Evolutionary conservation across 2,329 filamentous ascomycete genomes (phyloP), one percentile per base, ranked within the genome.

Genomic region (Alternaria gaisen): DNA sequence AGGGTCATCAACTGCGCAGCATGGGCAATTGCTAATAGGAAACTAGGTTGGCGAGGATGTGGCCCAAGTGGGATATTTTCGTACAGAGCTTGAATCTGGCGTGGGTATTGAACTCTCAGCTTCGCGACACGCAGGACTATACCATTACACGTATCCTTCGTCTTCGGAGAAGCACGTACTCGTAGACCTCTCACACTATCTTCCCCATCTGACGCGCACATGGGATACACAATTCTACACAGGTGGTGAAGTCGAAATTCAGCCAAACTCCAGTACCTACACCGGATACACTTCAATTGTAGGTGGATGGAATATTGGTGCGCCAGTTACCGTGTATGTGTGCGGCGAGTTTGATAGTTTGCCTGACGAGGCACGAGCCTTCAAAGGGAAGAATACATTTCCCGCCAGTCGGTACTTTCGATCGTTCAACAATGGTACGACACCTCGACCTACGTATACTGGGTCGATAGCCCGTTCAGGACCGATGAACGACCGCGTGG

Each of bases 121-220:
- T 5, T 73, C 74, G 10, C 67, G 76, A n/a, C 77, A 80, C 56
- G 74, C 78, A 36, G 79, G 77, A 6, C 51, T 80, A 2, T 63
- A 79, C 20, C 74, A 73, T 41, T 80, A 81, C 60, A 76, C 70
- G 0, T 80, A 72, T 32, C 81, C 83, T 0, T 55, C 66, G 24
- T 40, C 58, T n/a, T 61, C 77, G 3, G 77, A 79, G 5, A 79
- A 77, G 12, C 80, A 83, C 30, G 67, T 85, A 6, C 65, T 85
- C 2, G 79, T 84, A 0, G 83, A 85, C 59, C 70, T 83, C 11
- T 82, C 84, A 44, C 85, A 86, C 64, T 78, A 77, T 40, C 52
- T 78, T 6, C 76, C 76, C 3, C 67, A 77, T 50, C 68, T 67
- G 7, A 75, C 67, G 6, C 68, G 76, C 3, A 67, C 74, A 0